Evolutionary conservation across 2,329 filamentous ascomycete genomes (phyloP).

Genomic region (Alternaria angustiovoidea): DNA sequence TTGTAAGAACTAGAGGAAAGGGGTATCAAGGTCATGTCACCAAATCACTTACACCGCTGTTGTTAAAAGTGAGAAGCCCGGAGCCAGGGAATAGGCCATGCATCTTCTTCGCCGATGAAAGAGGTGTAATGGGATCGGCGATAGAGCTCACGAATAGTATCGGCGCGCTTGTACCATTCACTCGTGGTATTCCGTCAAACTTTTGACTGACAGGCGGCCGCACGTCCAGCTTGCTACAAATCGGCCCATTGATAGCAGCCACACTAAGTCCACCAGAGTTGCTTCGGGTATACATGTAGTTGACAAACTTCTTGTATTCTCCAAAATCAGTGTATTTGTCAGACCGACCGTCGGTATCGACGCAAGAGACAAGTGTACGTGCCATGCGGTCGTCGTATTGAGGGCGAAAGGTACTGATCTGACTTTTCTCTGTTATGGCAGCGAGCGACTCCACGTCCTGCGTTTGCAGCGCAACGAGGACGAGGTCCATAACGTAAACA

Average conservation of each 20-base stretch:
- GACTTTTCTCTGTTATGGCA: not conserved
- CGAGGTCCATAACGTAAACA: no score
- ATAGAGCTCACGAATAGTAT: constrained; percentile 20
- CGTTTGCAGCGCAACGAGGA: constrained; percentile 9
- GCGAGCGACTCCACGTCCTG: constrained; percentile 4
- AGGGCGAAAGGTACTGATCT: not conserved
- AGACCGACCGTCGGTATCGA: no score
- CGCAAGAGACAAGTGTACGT: no score
- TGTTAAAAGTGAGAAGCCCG: no score
- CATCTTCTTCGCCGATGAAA: constrained; percentile 48
- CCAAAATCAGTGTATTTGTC: no score
- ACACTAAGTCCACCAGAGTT: no score
- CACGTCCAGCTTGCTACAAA: constrained; percentile 25
- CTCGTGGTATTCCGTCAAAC: constrained; percentile 22
- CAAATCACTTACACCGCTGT: no score
- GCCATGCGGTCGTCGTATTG: constrained; percentile 2
- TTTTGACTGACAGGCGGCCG: constrained; percentile 28
- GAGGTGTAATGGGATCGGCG: constrained; percentile 64
- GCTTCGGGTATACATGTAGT: no score
- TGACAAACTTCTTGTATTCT: no score
- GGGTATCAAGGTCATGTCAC: no score
- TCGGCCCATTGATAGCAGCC: not conserved
- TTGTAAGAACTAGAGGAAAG: no score
- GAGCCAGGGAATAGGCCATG: no score
- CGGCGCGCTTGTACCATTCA: constrained; percentile 13